Evolutionary conservation across 495 filamentous ascomycete genomes (phyloP).

Genomic region (Aspergillus kassunensis): DNA sequence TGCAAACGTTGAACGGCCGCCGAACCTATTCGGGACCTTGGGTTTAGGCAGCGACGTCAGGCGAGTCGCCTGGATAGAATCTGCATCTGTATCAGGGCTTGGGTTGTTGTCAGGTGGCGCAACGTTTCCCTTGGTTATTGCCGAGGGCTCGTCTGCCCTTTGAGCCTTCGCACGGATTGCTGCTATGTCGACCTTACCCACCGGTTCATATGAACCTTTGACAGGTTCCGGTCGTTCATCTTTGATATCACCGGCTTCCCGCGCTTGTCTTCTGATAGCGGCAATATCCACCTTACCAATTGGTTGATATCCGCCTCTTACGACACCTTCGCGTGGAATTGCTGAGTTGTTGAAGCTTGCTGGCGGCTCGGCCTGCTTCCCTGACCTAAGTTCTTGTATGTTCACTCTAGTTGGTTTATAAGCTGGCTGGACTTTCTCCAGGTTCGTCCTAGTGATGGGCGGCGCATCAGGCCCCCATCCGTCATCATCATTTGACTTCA

Average conservation of each 20-base stretch:
- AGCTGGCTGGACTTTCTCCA: slow-evolving; percentile 90
- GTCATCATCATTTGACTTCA: slow-evolving; percentile 58
- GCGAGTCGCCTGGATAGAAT: slow-evolving; percentile 68
- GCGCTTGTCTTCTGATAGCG: slow-evolving; percentile 75
- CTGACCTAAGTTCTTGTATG: slow-evolving; percentile 68
- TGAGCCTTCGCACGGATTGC: slow-evolving; percentile 82
- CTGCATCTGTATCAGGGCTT: slow-evolving; percentile 43
- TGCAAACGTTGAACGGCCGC: slow-evolving; percentile 61
- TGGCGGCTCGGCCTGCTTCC: slow-evolving; percentile 59
- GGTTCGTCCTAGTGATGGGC: slow-evolving; percentile 72
- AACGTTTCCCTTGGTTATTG: slow-evolving; percentile 37
- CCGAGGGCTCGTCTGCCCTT: slow-evolving; percentile 48
- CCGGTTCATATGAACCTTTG: slow-evolving; percentile 87
- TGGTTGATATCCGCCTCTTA: slow-evolving; percentile 90
- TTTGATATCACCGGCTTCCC: slow-evolving; percentile 50
- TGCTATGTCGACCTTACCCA: slow-evolving; percentile 93
- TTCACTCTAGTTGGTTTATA: slow-evolving; percentile 95
- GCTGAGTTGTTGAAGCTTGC: slow-evolving; percentile 28
- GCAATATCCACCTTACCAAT: slow-evolving; percentile 96
- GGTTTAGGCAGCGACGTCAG: slow-evolving; percentile 89
- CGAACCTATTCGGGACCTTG: slow-evolving; percentile 86
- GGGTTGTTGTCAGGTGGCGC: slow-evolving; percentile 29
- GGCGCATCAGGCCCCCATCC: slow-evolving; percentile 98
- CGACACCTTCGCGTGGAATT: slow-evolving; percentile 54
- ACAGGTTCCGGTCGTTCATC: slow-evolving; percentile 79